Evolutionary conservation across 768 basidiomycete genomes (phyloP).

Genomic region (Cystobasidium onofrii): DNA sequence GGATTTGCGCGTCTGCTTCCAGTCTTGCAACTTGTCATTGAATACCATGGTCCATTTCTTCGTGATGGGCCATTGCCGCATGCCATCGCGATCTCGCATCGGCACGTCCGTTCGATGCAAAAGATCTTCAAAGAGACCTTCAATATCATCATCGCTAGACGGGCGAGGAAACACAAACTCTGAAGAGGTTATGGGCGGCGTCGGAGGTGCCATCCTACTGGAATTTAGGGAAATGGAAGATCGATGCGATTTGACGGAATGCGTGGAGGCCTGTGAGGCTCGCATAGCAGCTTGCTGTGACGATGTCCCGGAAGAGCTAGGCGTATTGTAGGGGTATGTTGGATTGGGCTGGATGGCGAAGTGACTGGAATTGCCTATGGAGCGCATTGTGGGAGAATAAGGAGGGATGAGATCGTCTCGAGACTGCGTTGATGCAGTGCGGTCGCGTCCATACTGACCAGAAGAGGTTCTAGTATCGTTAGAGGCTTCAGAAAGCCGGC

Average conservation of each 20-base stretch:
- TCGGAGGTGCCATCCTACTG: background rate
- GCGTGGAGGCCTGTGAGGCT: slow-evolving; percentile 13
- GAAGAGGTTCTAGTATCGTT: background rate
- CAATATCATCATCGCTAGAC: slow-evolving; percentile 64
- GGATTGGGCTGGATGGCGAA: background rate
- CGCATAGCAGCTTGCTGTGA: background rate
- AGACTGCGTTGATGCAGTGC: background rate
- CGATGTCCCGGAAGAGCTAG: background rate
- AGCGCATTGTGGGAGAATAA: slow-evolving; percentile 2
- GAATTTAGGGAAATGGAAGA: slow-evolving; percentile 23
- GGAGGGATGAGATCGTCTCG: background rate
- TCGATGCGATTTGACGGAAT: slow-evolving; percentile 20
- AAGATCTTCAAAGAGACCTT: slow-evolving; percentile 69
- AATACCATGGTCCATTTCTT: slow-evolving; percentile 90
- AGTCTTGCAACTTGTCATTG: slow-evolving; percentile 69
- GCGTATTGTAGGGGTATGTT: background rate
- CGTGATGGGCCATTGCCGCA: slow-evolving; percentile 59
- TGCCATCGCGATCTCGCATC: slow-evolving; percentile 43
- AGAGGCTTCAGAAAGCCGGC: background rate
- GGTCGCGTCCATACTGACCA: background rate
- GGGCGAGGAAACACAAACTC: slow-evolving; percentile 73
- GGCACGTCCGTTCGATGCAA: slow-evolving; percentile 54
- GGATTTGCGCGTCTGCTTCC: slow-evolving; percentile 62
- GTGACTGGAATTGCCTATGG: background rate
- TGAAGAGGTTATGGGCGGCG: slow-evolving; percentile 20